A percentile compares a stretch with the other conserved stretches of the same genome.
Evolutionary conservation across 176 grass and related monocot species (phyloP).

Genomic region (Aegilops longissima): DNA sequence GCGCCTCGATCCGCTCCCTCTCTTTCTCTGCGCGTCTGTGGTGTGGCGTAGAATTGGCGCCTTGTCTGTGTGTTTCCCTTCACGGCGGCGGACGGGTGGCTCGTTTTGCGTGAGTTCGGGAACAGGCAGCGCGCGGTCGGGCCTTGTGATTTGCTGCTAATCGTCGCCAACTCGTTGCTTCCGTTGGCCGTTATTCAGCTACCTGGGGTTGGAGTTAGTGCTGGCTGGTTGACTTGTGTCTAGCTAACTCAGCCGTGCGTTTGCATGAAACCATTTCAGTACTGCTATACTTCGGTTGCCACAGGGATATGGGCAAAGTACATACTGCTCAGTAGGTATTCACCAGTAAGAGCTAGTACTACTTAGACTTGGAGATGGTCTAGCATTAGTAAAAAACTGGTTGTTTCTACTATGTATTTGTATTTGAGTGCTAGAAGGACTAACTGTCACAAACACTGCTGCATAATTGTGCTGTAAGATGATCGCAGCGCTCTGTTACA

Average conservation of each 20-base stretch:
- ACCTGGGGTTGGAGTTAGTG: background rate
- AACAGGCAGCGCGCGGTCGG: background rate
- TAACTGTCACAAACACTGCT: background rate
- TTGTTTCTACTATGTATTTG: background rate
- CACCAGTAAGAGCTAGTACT: background rate
- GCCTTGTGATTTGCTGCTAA: background rate
- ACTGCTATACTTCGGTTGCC: background rate
- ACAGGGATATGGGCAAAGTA: background rate
- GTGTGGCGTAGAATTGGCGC: background rate
- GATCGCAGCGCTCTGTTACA: conserved; percentile 84
- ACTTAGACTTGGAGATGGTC: background rate
- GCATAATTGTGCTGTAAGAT: no score
- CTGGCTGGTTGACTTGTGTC: conserved; percentile 25
- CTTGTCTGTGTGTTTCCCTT: background rate
- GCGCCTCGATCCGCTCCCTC: conserved; percentile 10
- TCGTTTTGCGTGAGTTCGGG: background rate
- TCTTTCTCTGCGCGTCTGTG: background rate
- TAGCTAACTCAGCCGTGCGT: background rate
- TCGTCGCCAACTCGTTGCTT: conserved; percentile 1
- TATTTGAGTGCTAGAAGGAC: background rate
- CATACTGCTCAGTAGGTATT: background rate
- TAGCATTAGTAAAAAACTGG: background rate
- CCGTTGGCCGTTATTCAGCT: background rate
- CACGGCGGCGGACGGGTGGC: background rate
- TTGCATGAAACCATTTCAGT: background rate